phyloP scores from a whole-genome alignment of 169 alveolate genomes.

The Cryptosporidium baileyi region DNA sequence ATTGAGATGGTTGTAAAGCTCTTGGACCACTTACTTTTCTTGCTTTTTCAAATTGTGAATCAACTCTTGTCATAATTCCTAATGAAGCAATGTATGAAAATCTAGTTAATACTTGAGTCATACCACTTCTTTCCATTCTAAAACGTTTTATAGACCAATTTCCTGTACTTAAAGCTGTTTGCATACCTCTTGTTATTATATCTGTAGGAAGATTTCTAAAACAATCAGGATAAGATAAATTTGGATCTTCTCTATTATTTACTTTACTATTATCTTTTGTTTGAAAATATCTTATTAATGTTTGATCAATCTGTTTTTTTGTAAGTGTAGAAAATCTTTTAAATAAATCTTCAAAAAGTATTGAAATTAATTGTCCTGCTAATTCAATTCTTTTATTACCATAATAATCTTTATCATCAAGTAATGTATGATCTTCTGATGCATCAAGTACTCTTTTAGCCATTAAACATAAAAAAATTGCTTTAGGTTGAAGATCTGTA shows the following conservation, averaged over 20 bases:
- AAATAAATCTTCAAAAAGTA: constrained; percentile 95
- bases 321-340: constrained; percentile 79
- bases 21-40: constrained; percentile 98
- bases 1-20: constrained; percentile 97
- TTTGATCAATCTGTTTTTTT: constrained; percentile 86
- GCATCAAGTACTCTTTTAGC: constrained; percentile 95
- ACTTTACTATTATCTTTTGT: constrained; percentile 74
- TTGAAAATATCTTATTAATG: constrained; percentile 79
- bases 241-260: constrained; percentile 19
- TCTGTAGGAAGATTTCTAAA: constrained; percentile 88
- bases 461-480: constrained; percentile 94
- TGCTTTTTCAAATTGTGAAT: constrained; percentile 92
- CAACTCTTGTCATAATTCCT: constrained; percentile 94
- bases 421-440: constrained; percentile 85
- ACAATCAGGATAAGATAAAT: constrained; percentile 86
- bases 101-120: constrained; percentile 95
- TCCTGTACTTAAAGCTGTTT: constrained; percentile 96
- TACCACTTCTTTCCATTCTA: constrained; percentile 98
- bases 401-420: constrained; percentile 99
- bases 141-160: constrained; percentile 98
- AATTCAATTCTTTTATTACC: constrained; percentile 99
- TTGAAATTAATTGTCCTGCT: constrained; percentile 97
- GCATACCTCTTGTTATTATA: constrained; percentile 94
- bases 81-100: constrained; percentile 95
- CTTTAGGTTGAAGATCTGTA: constrained; percentile 89